phyloP scores from a whole-genome alignment of 768 basidiomycete genomes.

The Favolaschia claudopus region DNA sequence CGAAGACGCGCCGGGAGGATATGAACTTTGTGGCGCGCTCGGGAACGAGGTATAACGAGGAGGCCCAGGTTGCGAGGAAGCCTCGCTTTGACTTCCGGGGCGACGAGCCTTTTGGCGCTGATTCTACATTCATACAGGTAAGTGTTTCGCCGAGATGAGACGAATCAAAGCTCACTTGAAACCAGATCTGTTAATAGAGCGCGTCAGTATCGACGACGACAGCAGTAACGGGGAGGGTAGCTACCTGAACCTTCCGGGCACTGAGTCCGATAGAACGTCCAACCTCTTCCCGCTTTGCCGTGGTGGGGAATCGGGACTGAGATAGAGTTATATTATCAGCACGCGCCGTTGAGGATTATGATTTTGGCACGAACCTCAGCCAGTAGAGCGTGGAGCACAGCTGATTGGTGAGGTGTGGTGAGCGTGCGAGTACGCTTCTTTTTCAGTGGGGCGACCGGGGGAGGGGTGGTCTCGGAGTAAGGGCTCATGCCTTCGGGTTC shows the following conservation, averaged over 20 bases:
- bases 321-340: conserved; percentile 5
- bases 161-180: conserved; percentile 64
- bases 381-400: conserved; percentile 86
- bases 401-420: conserved; percentile 88
- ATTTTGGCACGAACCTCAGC: conserved; percentile 67
- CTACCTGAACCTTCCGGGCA: conserved; percentile 88
- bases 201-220: conserved; percentile 20
- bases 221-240: conserved; percentile 18
- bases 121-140: conserved; percentile 58
- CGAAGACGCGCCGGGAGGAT: conserved; percentile 32
- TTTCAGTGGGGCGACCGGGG: conserved; percentile 61
- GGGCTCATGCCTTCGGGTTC: conserved; percentile 56
- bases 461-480: conserved; percentile 45
- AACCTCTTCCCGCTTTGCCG: conserved; percentile 87
- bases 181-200: conserved; percentile 74
- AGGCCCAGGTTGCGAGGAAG: conserved; percentile 57
- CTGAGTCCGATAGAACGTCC: conserved; percentile 88
- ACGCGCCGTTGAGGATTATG: conserved; percentile 20
- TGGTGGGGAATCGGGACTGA: conserved; percentile 90
- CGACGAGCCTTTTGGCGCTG: conserved; percentile 88
- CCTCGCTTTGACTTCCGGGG: conserved; percentile 68
- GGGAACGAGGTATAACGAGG: conserved; percentile 73
- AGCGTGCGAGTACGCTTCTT: conserved; percentile 85
- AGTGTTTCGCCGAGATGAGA: conserved; percentile 28
- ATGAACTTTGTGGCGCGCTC: conserved; percentile 47